Percentiles rank a stretch among this genome's conserved stretches.
Evolutionary conservation across 495 filamentous ascomycete species (phyloP).

Genomic region (Aspergillus bridgeri): DNA sequence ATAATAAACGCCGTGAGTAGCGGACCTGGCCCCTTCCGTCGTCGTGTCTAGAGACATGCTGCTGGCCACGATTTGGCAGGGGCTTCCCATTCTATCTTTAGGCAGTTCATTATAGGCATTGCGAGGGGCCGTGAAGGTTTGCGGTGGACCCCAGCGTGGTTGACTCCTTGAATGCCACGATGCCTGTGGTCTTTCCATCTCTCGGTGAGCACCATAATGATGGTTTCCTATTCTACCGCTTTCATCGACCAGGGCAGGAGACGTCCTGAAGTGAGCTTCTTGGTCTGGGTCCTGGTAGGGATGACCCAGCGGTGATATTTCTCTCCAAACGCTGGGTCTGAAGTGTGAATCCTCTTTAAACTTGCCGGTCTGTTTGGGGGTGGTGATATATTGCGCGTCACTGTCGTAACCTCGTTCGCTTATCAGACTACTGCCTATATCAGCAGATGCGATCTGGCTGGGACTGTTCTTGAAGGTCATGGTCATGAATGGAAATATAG

Average conservation of each 20-base stretch:
- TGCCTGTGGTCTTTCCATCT: constrained; percentile 4
- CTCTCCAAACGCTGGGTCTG: constrained; percentile 4
- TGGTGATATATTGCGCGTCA: constrained; percentile 40
- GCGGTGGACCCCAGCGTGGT: constrained; percentile 5
- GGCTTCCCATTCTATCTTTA: constrained; percentile 9
- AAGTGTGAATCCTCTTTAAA: constrained; percentile 4
- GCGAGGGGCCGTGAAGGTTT: constrained; percentile 4
- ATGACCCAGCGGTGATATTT: constrained; percentile 9
- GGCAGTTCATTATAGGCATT: constrained; percentile 8
- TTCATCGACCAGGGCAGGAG: background rate
- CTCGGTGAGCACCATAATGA: background rate
- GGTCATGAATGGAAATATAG: constrained; percentile 24
- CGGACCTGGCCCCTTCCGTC: background rate
- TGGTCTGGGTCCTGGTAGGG: constrained; percentile 10
- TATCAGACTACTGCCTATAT: constrained; percentile 35
- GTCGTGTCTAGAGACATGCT: background rate
- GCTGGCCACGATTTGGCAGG: constrained; percentile 2
- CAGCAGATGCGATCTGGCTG: constrained; percentile 14
- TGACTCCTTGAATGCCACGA: constrained; percentile 10
- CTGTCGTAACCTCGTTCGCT: constrained; percentile 46
- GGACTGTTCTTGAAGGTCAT: constrained; percentile 10
- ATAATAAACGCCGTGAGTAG: background rate
- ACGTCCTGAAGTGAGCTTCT: constrained; percentile 4
- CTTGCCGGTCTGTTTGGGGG: constrained; percentile 22
- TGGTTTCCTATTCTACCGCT: constrained; percentile 2